Conservation (phyloP, 2,329 filamentous ascomycete genomes). For the Colletotrichum liriopes region DNA sequence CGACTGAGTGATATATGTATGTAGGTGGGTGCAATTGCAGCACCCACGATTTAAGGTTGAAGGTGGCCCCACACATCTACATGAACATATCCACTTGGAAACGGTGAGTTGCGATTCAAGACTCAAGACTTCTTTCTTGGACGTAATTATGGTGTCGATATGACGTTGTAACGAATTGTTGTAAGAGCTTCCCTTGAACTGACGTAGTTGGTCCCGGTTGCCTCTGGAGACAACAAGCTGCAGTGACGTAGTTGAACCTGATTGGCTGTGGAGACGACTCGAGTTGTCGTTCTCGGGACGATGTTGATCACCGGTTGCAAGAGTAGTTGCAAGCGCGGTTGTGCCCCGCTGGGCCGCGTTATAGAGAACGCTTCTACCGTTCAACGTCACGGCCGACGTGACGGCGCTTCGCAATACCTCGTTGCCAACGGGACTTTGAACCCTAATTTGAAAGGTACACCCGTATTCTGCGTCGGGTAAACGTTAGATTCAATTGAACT, state of each 20-base stretch:
- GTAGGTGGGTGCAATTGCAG: constrained; percentile 1
- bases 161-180: constrained; percentile 18
- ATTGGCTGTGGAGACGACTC: background rate
- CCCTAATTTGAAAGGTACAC: no score
- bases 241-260: background rate
- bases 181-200: background rate
- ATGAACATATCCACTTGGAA: constrained; percentile 14
- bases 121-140: constrained; percentile 18
- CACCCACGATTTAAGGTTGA: constrained; percentile 26
- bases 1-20: constrained; percentile 14
- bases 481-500: background rate
- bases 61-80: constrained; percentile 13
- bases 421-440: background rate
- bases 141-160: constrained; percentile 20
- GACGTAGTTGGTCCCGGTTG: constrained; percentile 14
- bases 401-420: background rate
- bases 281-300: background rate
- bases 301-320: background rate
- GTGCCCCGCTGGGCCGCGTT: background rate
- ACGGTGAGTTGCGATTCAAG: constrained; percentile 22
- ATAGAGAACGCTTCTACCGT: background rate
- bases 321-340: constrained; percentile 11
- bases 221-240: background rate
- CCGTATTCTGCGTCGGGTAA: background rate
- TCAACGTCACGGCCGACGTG: background rate